Percentiles rank a stretch among this genome's conserved stretches.
Evolutionary conservation across 2,329 filamentous ascomycete species (phyloP).

Genomic region (Cladobotryum protrusum): DNA sequence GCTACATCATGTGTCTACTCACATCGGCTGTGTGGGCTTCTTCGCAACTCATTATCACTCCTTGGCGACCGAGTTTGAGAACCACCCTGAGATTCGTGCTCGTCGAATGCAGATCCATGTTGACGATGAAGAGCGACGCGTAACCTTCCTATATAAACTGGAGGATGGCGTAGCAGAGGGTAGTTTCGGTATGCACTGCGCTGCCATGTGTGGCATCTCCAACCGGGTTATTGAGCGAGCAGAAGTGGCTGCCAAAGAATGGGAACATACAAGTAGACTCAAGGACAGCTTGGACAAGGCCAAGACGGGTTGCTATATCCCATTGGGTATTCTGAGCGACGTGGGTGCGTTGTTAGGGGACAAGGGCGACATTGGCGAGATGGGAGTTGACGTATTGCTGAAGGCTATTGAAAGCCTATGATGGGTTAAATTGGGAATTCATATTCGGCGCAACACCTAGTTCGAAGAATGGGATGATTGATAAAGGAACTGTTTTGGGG

Average conservation of each 20-base stretch:
- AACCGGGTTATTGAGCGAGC: slow-evolving; percentile 75
- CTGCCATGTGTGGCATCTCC: slow-evolving; percentile 94
- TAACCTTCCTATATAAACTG: slow-evolving; percentile 95
- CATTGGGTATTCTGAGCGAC: slow-evolving; percentile 82
- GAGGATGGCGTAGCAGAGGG: slow-evolving; percentile 92
- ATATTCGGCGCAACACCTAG: neutral
- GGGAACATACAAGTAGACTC: slow-evolving; percentile 89
- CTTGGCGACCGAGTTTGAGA: slow-evolving; percentile 81
- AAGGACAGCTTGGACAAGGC: slow-evolving; percentile 83
- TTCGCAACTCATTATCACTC: slow-evolving; percentile 98
- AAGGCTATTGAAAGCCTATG: slow-evolving; percentile 54
- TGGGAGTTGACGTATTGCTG: slow-evolving; percentile 53
- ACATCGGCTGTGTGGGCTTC: slow-evolving; percentile 90
- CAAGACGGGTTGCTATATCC: slow-evolving; percentile 73
- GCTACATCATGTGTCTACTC: slow-evolving; percentile 88
- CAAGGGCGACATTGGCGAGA: slow-evolving; percentile 41
- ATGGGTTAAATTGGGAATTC: slow-evolving; percentile 6
- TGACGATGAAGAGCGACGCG: slow-evolving; percentile 72
- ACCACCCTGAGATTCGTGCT: slow-evolving; percentile 79
- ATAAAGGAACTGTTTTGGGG: neutral
- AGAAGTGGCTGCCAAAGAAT: slow-evolving; percentile 80
- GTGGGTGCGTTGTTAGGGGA: slow-evolving; percentile 69
- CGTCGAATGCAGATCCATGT: slow-evolving; percentile 94
- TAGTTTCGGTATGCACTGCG: slow-evolving; percentile 98
- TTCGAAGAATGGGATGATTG: neutral